A percentile compares a stretch with the other conserved stretches of the same genome.
Evolutionary conservation across 129 eudicot species (phyloP).

Genomic region (Heracleum sosnowskyi): DNA sequence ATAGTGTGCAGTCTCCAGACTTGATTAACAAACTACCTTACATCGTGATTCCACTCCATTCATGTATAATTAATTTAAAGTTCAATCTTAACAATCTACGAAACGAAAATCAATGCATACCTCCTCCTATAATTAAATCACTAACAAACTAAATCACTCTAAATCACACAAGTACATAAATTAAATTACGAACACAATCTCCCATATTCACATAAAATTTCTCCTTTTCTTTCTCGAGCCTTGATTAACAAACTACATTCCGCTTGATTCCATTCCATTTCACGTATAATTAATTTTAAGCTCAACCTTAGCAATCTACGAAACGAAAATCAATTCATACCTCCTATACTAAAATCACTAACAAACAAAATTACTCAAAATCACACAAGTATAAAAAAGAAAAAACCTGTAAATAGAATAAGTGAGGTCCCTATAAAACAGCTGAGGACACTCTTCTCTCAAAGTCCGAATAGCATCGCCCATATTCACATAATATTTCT

Average conservation of each 20-base stretch:
- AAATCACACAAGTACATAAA: neutral
- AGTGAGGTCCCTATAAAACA: constrained; percentile 52
- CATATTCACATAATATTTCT: constrained; percentile 60
- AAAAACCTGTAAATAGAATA: constrained; percentile 66
- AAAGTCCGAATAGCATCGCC: constrained; percentile 83
- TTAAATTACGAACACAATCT: constrained; percentile 62
- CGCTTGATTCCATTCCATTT: no score
- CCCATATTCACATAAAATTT: constrained; percentile 70
- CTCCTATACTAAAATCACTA: neutral
- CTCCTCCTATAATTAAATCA: neutral
- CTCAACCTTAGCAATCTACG: no score
- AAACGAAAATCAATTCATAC: neutral
- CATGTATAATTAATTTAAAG: no score
- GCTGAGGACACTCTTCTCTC: constrained; percentile 64
- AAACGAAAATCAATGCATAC: neutral
- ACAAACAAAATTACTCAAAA: neutral
- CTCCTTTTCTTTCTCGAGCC: constrained; percentile 49
- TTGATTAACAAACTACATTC: no score
- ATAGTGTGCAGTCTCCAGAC: constrained; percentile 5
- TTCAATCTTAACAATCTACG: no score
- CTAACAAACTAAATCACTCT: neutral
- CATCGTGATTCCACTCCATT: no score
- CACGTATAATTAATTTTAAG: no score
- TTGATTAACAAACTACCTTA: no score
- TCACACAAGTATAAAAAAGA: neutral